Base-by-base conservation (phyloP, 2,329 filamentous ascomycete genomes). In the Thielaviopsis euricoi region DNA sequence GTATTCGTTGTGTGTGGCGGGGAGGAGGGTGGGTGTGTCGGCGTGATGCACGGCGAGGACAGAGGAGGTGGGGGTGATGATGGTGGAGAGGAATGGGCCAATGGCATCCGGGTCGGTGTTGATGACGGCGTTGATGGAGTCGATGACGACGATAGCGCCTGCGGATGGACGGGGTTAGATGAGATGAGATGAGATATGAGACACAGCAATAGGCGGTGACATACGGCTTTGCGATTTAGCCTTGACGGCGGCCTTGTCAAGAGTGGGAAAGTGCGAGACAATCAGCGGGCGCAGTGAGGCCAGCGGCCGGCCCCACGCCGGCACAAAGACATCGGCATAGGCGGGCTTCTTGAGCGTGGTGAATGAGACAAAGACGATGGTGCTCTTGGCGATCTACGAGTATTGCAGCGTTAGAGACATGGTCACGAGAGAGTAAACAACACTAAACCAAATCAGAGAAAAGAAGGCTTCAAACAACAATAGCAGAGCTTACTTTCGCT, bases 41-140 rank as follows among this genome's bases (percentile, higher is more conserved):
- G 78, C 74, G 72, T 97, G 93, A 69, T 94, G 95, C 60, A 86
- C 80, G 50, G 83, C 84, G 6, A 96, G 73, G 49, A 96, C 76
- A 6, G 87, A 89, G 40, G 83, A 79, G 29, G 74, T 67, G 1
- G 87, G 85, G 2, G 77, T 75, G 64, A 88, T 79, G 61, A 84
- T 71, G 58, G 79, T 81, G 23, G 83, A 86, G 55, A 93, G 82
- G 67, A 88, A 89, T 58, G 76, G 73, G 15, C 82, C 79, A 10
- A 88, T 74, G 61, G 78, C 75, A 40, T 81, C 74, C 1, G 79
- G 73, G 61, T 76, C 71, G 2, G 72, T 66, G 25, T 77, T 70
- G 37, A 76, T 71, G 3, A 95, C 75, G 3, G 81, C 76, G 66
- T 90, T 85, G 15, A 96, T 78, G 2, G 82, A 82, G 73, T 96